Percentiles rank a stretch among this genome's conserved stretches.
Conservation (phyloP, 805 yeast species). For the Naumovozyma dairenensis region DNA sequence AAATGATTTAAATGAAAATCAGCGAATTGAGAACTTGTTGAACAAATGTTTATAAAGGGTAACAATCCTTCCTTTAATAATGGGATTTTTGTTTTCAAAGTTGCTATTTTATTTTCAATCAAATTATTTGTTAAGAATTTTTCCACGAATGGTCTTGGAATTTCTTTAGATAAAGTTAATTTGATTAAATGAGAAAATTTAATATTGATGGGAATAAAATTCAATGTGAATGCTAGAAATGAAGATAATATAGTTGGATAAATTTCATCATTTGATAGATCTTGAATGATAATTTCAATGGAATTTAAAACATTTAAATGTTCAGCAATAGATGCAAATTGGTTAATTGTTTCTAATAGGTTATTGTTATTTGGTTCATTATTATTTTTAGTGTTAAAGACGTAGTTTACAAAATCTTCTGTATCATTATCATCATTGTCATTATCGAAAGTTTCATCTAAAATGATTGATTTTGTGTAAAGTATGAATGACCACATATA, state of each 20-base stretch:
- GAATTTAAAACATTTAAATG: slow-evolving; percentile 38
- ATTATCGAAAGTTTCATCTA: slow-evolving; percentile 32
- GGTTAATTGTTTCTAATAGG: slow-evolving; percentile 5
- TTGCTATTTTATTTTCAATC: slow-evolving; percentile 26
- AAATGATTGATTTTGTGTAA: slow-evolving; percentile 38
- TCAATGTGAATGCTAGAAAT: slow-evolving; percentile 28
- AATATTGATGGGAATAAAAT: slow-evolving; percentile 40
- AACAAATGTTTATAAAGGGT: slow-evolving; percentile 51
- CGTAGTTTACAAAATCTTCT: slow-evolving; percentile 4
- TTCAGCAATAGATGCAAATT: slow-evolving; percentile 32
- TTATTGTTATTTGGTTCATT: not conserved
- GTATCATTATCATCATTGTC: slow-evolving; percentile 18
- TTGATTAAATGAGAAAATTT: slow-evolving; percentile 26
- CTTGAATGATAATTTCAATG: slow-evolving; percentile 33
- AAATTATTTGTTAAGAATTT: slow-evolving; percentile 28
- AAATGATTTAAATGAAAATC: slow-evolving; percentile 48
- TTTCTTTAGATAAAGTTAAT: slow-evolving; percentile 20
- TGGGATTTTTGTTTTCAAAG: slow-evolving; percentile 72
- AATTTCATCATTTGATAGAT: slow-evolving; percentile 40
- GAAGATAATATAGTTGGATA: slow-evolving; percentile 38
- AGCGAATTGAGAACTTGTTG: slow-evolving; percentile 60
- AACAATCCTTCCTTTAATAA: slow-evolving; percentile 36
- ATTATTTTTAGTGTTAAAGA: no score
- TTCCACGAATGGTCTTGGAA: slow-evolving; percentile 33
- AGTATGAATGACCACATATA: slow-evolving; percentile 61